These are phyloP conservation scores for Pisolithus tinctorius DNA, from an alignment of 768 basidiomycete genomes.

Conservation along the genomic window DNA sequence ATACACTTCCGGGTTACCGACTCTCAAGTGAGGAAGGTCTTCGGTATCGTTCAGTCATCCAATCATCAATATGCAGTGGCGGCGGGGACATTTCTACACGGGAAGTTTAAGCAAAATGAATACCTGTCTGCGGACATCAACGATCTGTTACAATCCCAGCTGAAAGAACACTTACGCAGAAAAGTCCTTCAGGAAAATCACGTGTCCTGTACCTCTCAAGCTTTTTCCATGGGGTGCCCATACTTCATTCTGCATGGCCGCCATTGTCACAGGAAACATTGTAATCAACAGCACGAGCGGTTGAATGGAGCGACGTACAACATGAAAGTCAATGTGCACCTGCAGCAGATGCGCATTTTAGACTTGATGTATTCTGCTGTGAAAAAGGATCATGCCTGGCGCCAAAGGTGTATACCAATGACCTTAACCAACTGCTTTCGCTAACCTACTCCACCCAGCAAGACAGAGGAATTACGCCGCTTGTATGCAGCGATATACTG, in stretches of 20 bases:
- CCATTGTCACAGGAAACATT: not conserved
- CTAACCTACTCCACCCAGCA: not conserved
- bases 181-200: not conserved
- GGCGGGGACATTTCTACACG: not conserved
- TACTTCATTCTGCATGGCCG: not conserved
- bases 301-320: not conserved
- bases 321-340: not conserved
- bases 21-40: not conserved
- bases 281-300: not conserved
- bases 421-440: no score
- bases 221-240: not conserved
- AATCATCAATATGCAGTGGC: not conserved
- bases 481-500: not conserved
- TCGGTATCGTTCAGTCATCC: not conserved
- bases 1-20: constrained; percentile 2
- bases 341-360: not conserved
- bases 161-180: not conserved
- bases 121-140: not conserved
- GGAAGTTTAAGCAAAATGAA: not conserved
- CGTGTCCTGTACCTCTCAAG: not conserved
- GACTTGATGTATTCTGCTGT: no score
- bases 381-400: no score
- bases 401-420: not conserved
- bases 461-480: not conserved
- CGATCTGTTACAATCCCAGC: not conserved